phyloP scores from a whole-genome alignment of 2,329 filamentous ascomycete species.

The Colletotrichum chrysophilum region DNA sequence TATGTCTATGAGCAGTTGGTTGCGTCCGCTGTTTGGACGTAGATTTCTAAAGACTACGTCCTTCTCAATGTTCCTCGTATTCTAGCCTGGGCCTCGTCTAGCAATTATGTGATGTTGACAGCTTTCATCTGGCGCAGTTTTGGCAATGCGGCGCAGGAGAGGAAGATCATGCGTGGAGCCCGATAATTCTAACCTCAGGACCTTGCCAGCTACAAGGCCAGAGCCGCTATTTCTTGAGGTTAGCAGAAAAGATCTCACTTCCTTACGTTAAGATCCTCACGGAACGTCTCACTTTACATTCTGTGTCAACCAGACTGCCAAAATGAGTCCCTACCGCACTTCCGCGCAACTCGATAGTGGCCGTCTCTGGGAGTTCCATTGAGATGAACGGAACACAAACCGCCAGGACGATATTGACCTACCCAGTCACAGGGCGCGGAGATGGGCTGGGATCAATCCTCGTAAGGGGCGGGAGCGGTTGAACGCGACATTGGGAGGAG shows the following conservation, averaged over 20 bases:
- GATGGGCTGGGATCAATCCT: neutral
- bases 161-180: neutral
- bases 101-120: neutral
- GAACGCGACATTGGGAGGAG: neutral
- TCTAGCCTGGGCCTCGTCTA: rapidly evolving
- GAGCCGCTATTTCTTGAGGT: neutral
- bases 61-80: neutral
- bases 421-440: neutral
- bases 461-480: neutral
- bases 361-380: neutral
- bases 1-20: rapidly evolving
- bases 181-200: neutral
- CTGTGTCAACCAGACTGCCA: neutral
- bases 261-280: neutral
- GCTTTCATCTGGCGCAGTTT: neutral
- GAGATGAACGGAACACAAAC: neutral
- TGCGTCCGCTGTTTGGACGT: neutral
- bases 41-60: neutral
- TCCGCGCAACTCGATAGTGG: neutral
- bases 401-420: neutral
- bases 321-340: neutral
- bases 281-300: neutral
- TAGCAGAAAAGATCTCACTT: neutral
- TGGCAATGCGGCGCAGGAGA: neutral
- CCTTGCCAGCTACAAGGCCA: neutral